Base-by-base conservation (phyloP, 1,284 basidiomycete genomes). In the Puccinia brachypodii region DNA sequence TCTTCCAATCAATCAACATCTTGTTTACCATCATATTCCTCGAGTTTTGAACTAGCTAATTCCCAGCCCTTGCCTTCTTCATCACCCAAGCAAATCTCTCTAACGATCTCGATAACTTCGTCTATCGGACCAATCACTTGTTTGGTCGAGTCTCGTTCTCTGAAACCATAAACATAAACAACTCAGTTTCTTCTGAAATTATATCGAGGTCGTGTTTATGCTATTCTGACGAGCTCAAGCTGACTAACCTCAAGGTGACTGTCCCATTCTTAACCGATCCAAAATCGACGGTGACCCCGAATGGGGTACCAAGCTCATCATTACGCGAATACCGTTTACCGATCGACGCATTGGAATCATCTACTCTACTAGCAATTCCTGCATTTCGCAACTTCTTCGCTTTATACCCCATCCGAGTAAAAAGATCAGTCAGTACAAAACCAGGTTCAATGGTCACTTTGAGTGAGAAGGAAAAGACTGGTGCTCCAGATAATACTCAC, bases 271-370 rank as follows among this genome's bases (percentile, higher is more conserved):
- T 90, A 78, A 94, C 88, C 81, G 94, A 96, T 36, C 96, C 96
- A 89, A 99, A 99, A 88, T 99, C 96, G 83, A 99, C 90, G 6
- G 97, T 99, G 84, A 96, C 90, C 77, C 96, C 96, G 86, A 93
- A 99, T 2, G 96, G 96, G 50, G 96, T 99, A 84, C 96, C 96
- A 62, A 99, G 91, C 88, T 99, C 97, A 88, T 99, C 96, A 88
- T 98, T 99, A 83, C 97, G 91, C 42, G 97, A 91, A 88, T 99
- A 99, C 53, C 97, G 94, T 89, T 94, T 95, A 76, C 96, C 97
- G 86, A 99, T 98, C 6, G 94, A 93, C 58, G 93, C 92, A 85
- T 92, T 94, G 44, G 95, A 98, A 87, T 98, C 96, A 87, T 99
- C 96, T 1, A 98, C 95, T 77, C 95, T 90, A 76, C 93, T 92